Evolutionary conservation across 1,139 yeast genomes (phyloP).

Genomic region (Suhomyces yuchorum): DNA sequence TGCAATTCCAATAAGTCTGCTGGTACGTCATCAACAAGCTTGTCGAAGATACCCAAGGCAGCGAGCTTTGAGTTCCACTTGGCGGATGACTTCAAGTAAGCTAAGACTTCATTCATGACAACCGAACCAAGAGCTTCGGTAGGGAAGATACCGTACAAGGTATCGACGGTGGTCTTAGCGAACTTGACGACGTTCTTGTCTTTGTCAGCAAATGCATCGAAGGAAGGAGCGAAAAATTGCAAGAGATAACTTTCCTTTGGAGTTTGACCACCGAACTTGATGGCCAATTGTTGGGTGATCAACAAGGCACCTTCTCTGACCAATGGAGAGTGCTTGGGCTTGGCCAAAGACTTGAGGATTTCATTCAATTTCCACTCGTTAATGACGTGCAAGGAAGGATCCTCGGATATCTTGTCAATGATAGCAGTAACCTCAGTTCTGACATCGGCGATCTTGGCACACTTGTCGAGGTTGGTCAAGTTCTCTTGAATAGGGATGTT

Average conservation of each 20-base stretch:
- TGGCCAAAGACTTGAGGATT: conserved; percentile 62
- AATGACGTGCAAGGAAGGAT: conserved; percentile 48
- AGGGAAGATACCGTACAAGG: conserved; percentile 70
- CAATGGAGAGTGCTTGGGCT: conserved; percentile 71
- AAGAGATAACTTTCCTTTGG: conserved; percentile 77
- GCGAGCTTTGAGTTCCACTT: conserved; percentile 93
- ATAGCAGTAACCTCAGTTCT: conserved; percentile 62
- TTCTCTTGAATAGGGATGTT: conserved; percentile 69
- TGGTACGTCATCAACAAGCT: conserved; percentile 76
- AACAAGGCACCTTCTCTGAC: conserved; percentile 76
- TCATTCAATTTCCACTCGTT: conserved; percentile 68
- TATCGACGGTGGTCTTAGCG: conserved; percentile 69
- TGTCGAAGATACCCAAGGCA: conserved; percentile 72
- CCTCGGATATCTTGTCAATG: conserved; percentile 47
- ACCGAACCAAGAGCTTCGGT: conserved; percentile 77
- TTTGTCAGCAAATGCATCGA: conserved; percentile 77
- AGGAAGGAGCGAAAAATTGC: conserved; percentile 56
- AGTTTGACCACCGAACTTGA: conserved; percentile 63
- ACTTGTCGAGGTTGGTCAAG: conserved; percentile 56
- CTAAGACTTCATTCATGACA: conserved; percentile 61
- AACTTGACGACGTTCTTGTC: conserved; percentile 84
- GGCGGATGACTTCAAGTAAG: conserved; percentile 75
- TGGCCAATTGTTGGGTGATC: conserved; percentile 67
- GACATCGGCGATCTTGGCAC: conserved; percentile 63
- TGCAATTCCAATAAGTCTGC: conserved; percentile 81